Base-by-base conservation (phyloP, 768 basidiomycete genomes). In the Gelatoporia subvermispora region DNA sequence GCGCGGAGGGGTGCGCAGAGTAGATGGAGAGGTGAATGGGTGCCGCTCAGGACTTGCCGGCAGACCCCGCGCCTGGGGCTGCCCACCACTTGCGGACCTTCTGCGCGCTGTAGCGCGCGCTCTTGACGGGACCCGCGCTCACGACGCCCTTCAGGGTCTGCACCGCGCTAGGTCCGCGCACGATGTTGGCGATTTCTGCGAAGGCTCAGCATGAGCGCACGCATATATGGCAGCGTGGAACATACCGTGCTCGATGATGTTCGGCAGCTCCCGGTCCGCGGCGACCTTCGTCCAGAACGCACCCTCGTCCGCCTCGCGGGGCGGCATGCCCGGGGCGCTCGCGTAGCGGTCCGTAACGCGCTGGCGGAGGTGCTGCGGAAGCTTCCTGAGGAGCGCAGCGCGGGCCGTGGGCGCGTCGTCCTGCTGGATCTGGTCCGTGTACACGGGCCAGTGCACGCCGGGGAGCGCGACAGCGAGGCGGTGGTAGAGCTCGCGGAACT, bases 11-110 rank as follows among this genome's bases (percentile, higher is more conserved):
- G n/a, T n/a, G n/a, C n/a, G n/a, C n/a, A n/a, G n/a, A n/a, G n/a
- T n/a, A n/a, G n/a, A n/a, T n/a, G n/a, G n/a, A n/a, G n/a, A 13
- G 5, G 13, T 31, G 13, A 13, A 13, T 25, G 22, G 8, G 22
- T 20, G 22, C 22, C 22, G 17, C 15, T 45, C 35, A 46, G 22
- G 45, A 37, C 35, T 36, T 46, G 45, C 45, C 45, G 16, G 45
- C 35, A 31, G 28, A 31, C 35, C 35, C 36, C 34, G 44, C 18
- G 47, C 47, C 41, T 25, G 43, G 23, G 38, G 49, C 38, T 45
- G 64, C 65, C 80, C 88, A 88, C 87, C 92, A 96, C 68, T 97
- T 97, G 34, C 77, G 67, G 17, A 94, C 70, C 71, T 97, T 97
- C 40, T 84, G 80, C 21, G 74, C 55, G 39, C 78, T 71, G 59